These are phyloP conservation scores for Mucor sp. DNA, from an alignment of 371 early-diverging fungal genomes.

Conservation along the genomic window DNA sequence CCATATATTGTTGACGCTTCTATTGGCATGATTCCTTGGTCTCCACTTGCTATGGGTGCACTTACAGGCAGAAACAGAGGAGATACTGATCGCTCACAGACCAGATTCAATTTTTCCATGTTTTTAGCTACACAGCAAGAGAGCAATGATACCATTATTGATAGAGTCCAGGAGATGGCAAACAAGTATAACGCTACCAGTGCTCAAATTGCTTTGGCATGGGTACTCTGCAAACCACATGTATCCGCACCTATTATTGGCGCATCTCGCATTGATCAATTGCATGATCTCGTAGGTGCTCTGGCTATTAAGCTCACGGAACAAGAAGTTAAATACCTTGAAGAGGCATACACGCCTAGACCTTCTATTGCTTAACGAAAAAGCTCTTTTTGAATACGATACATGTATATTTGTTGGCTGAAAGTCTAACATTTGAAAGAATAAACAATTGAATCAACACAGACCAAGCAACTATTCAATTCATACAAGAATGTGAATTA, in stretches of 20 bases:
- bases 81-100: conserved; percentile 1
- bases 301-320: conserved; percentile 34
- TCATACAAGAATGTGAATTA: too few relatives aligned
- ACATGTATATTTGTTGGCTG: too few relatives aligned
- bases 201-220: conserved; percentile 43
- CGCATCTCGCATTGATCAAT: conserved; percentile 30
- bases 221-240: conserved; percentile 41
- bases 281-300: conserved; percentile 40
- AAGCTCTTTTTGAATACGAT: too few relatives aligned
- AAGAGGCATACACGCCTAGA: conserved; percentile 24
- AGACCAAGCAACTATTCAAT: too few relatives aligned
- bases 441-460: too few relatives aligned
- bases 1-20: conserved; percentile 47
- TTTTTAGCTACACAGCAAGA: conserved; percentile 4
- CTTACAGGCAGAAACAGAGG: conserved; percentile 37
- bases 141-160: conserved; percentile 27
- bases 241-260: conserved; percentile 51
- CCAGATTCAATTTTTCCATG: not conserved
- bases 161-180: conserved; percentile 47
- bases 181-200: conserved; percentile 33
- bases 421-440: too few relatives aligned
- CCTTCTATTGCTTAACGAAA: too few relatives aligned
- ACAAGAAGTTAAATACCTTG: conserved; percentile 40
- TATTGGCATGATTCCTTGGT: conserved; percentile 55
- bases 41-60: conserved; percentile 49